Evolutionary conservation across 73 alveolate species (phyloP), one percentile per base, ranked within the genome.

Genomic region (Tetrahymena elliotti): DNA sequence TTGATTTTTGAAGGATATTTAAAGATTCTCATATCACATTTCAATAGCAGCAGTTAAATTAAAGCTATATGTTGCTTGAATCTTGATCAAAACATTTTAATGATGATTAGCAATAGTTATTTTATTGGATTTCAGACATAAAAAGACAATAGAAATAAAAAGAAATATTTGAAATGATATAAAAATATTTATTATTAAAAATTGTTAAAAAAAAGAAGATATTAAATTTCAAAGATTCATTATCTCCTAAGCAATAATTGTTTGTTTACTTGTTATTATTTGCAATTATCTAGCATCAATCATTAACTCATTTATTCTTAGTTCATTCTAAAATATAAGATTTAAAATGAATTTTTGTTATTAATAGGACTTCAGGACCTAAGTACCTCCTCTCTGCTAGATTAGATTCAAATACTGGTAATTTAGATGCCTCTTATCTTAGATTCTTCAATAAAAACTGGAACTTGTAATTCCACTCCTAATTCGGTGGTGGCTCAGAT

Each of bases 401-500:
- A 94, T 94, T 94, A 94, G 96, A 94, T 83, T 94, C 96, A 16
- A n/a, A n/a, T n/a, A 94, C 84, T 22, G 96, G 96, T 34, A 94
- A 88, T 24, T 94, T 94, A 20, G 96, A 94, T 38, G 96, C 96
- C 47, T 94, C 93, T 27, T 84, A 84, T 34, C 84, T 94, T 20
- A 94, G 92, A 41, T 84, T 84, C 83, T 37, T 94, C 33, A 94
- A 94, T 84, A 94, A 94, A 31, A 68, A 68, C 88, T 68, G 88
- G 88, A 68, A 68, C n/a, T 31, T 68, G 38, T 31, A 68, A 68
- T 68, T 68, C 38, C 88, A 68, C 88, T 68, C 88, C 36, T 24
- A 68, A 68, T 68, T 68, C 88, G 37, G 37, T 11, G 34, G 20
- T 6, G 88, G 88, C n/a, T 68, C 88, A 4, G 88, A 68, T 68